These are phyloP conservation scores for Phycomyces blakesleeanus DNA, from an alignment of 192 early-diverging fungal genomes.

Conservation along the genomic window DNA sequence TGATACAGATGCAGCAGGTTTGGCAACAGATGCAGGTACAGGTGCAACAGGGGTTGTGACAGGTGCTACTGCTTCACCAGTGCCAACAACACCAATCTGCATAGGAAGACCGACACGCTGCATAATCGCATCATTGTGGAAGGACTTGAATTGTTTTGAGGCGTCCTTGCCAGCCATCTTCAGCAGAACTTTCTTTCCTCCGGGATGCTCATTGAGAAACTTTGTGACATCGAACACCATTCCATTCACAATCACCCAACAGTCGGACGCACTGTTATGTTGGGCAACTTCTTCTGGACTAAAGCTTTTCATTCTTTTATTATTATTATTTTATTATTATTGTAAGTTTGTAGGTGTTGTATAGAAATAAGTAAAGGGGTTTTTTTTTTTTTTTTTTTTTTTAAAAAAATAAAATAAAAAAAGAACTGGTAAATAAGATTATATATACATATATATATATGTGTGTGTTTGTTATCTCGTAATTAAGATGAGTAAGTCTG, in stretches of 20 bases:
- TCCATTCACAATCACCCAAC: constrained; percentile 86
- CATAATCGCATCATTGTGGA: constrained; percentile 66
- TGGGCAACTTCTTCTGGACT: constrained; percentile 75
- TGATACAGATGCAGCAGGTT: constrained; percentile 24
- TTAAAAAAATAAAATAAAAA: too few species aligned
- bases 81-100: constrained; percentile 59
- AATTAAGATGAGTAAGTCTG: too few species aligned
- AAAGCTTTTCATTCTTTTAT: constrained; percentile 42
- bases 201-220: constrained; percentile 77
- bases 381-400: too few species aligned
- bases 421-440: too few species aligned
- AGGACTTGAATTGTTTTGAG: constrained; percentile 78
- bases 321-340: too few species aligned
- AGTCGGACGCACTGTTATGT: constrained; percentile 77
- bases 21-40: constrained; percentile 34
- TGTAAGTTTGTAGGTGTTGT: too few species aligned
- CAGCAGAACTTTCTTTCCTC: constrained; percentile 68
- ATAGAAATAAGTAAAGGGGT: too few species aligned
- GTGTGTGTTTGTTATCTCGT: too few species aligned
- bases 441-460: too few species aligned
- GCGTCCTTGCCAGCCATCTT: constrained; percentile 78
- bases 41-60: constrained; percentile 22
- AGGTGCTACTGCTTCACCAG: constrained; percentile 2
- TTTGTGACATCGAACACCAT: constrained; percentile 72
- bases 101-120: constrained; percentile 60